Base-by-base conservation (phyloP, 495 filamentous ascomycete species). In the Chaetomium fimeti region DNA sequence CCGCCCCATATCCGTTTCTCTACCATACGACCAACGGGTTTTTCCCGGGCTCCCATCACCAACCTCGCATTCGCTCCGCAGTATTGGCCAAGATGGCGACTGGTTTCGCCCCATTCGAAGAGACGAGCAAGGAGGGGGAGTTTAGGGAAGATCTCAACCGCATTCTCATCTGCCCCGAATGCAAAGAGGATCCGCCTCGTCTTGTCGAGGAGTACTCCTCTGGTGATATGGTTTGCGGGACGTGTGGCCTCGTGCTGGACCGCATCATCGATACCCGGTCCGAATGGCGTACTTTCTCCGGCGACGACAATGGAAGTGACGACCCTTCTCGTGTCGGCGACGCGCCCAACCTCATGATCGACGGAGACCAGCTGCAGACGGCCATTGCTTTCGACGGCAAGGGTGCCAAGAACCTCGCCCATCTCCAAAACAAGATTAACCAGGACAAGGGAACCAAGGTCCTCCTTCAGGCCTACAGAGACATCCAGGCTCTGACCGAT, bases 291-390 rank as follows among this genome's bases (percentile, higher is more conserved):
- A 98, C 95, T 9, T 98, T 98, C 76, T 89, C 91, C 63, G 97
- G 97, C 77, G 94, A 98, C 69, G 95, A 98, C 70, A 91, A 96
- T 75, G 85, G 84, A 60, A 91, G 89, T 73, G 94, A 97, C 67
- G 94, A 98, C 73, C 94, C 94, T 1, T 95, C 91, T 58, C 94
- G 94, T 91, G 94, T 98, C 68, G 94, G 94, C 77, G 94, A 98
- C 57, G 91, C 86, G 0, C 85, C 86, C 45, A 97, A 98, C 69
- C 84, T 89, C 22, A 83, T 98, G 62, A 83, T 96, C 45, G 92
- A 96, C 69, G 95, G 93, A 52, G 88, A 91, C 64, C 93, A 97
- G 77, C 88, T 98, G 48, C 87, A 96, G 75, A 98, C 94, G 9
- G 85, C 83, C 56, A 97, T 98, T 66, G 90, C 90, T 25, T 87